Conservation (phyloP, 202 grass and related monocot genomes). For the Tripidium arundinaceum region DNA sequence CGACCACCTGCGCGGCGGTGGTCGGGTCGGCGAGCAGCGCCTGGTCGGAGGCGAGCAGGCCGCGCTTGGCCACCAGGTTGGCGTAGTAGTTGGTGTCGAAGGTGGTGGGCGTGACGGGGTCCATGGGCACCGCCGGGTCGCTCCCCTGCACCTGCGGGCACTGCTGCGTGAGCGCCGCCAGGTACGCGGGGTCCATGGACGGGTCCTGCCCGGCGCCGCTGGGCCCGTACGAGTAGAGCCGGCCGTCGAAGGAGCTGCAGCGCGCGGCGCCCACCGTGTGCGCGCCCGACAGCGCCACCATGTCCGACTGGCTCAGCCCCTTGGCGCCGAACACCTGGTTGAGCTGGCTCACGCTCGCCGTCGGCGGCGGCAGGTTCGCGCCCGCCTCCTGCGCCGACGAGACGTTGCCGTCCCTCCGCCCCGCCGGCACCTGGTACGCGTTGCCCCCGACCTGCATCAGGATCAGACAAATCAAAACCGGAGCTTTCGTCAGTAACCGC, state of each 20-base stretch:
- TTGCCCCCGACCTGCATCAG: slow-evolving; percentile 65
- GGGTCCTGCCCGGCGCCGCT: slow-evolving; percentile 44
- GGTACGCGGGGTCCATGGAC: slow-evolving; percentile 55
- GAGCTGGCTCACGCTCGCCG: slow-evolving; percentile 42
- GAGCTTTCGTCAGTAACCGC: no score
- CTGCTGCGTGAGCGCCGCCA: slow-evolving; percentile 35
- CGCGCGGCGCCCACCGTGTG: slow-evolving; percentile 72
- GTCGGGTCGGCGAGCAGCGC: slow-evolving; percentile 40
- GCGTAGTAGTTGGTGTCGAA: slow-evolving; percentile 83
- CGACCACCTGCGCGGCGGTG: slow-evolving; percentile 41
- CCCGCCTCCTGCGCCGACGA: slow-evolving; percentile 48
- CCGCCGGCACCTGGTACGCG: slow-evolving; percentile 55
- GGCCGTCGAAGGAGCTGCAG: slow-evolving; percentile 60
- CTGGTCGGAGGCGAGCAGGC: slow-evolving; percentile 74
- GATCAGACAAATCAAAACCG: no score
- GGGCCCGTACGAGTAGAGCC: slow-evolving; percentile 56
- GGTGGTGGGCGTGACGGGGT: slow-evolving; percentile 49
- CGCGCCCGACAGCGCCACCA: slow-evolving; percentile 70
- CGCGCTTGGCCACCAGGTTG: slow-evolving; percentile 37
- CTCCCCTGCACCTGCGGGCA: slow-evolving; percentile 40
- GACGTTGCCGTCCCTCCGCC: slow-evolving; percentile 60
- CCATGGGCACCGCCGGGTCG: slow-evolving; percentile 40
- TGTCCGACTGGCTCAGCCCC: slow-evolving; percentile 46
- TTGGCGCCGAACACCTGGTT: slow-evolving; percentile 57
- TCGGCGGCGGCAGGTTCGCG: slow-evolving; percentile 56